Evolutionary conservation across 805 yeast species (phyloP).

Genomic region (Candida nanaspora): DNA sequence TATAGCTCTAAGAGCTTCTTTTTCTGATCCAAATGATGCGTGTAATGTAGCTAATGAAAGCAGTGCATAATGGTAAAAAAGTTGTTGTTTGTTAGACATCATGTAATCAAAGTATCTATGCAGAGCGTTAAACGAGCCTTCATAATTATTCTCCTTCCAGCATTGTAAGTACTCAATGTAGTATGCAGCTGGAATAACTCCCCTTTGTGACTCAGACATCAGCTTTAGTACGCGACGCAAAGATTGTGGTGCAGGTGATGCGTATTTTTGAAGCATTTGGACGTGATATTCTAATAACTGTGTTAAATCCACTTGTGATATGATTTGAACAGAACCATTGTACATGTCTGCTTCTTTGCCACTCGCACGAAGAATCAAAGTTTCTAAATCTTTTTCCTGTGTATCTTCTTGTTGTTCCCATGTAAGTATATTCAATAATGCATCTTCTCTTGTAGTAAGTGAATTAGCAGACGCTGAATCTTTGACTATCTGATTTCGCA

Average conservation of each 20-base stretch:
- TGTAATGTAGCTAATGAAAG: constrained; percentile 67
- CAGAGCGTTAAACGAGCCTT: constrained; percentile 49
- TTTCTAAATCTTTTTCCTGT: constrained; percentile 2
- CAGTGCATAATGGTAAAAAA: constrained; percentile 71
- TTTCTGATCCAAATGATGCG: constrained; percentile 56
- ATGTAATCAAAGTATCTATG: constrained; percentile 65
- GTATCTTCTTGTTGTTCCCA: background rate
- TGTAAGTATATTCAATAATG: too few species aligned
- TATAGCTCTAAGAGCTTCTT: constrained; percentile 69
- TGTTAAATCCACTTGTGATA: constrained; percentile 46
- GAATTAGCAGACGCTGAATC: constrained; percentile 6
- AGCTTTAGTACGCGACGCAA: constrained; percentile 33
- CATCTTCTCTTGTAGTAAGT: background rate
- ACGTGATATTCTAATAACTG: constrained; percentile 47
- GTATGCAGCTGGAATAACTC: constrained; percentile 37
- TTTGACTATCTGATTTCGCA: constrained; percentile 12
- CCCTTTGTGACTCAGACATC: constrained; percentile 41
- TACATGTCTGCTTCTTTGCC: constrained; percentile 5
- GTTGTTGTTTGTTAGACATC: constrained; percentile 57
- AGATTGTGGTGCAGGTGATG: constrained; percentile 40
- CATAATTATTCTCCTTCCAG: constrained; percentile 54
- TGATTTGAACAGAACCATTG: constrained; percentile 22
- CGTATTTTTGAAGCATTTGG: constrained; percentile 40
- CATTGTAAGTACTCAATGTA: constrained; percentile 57
- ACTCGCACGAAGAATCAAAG: constrained; percentile 6